Percentiles rank a stretch among this genome's conserved stretches.
Conservation (phyloP, 2,329 filamentous ascomycete genomes). For the Monilinia polystroma region DNA sequence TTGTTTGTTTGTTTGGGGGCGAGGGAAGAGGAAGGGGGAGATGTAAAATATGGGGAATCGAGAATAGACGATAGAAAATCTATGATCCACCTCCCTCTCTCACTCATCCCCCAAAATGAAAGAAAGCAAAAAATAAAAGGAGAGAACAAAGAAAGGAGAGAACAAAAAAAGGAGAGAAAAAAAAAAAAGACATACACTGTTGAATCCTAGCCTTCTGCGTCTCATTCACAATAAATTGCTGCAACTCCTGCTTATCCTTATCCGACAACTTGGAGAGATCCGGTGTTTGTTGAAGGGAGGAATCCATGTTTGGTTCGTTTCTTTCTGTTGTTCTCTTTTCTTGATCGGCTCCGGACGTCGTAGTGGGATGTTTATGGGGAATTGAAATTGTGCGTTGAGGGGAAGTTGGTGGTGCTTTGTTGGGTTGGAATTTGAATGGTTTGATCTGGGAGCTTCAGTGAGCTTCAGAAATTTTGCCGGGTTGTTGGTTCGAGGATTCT, state of each 20-base stretch:
- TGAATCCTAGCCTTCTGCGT: constrained; percentile 73
- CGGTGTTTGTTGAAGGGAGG: constrained; percentile 29
- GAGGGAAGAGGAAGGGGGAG: too few species aligned
- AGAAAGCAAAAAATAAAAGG: background rate
- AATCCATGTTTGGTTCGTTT: constrained; percentile 38
- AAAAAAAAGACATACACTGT: constrained; percentile 44
- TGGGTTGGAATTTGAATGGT: background rate
- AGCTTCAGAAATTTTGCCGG: constrained; percentile 11
- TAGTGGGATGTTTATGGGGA: constrained; percentile 25
- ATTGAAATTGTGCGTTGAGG: background rate
- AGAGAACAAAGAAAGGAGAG: constrained; percentile 1
- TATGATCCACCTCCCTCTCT: too few species aligned
- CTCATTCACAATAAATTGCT: constrained; percentile 82
- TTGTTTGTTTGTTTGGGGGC: too few species aligned
- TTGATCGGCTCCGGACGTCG: too few species aligned
- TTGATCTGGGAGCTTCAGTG: background rate
- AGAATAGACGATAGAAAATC: background rate
- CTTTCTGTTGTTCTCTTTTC: constrained; percentile 36
- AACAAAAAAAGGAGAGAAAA: constrained; percentile 7
- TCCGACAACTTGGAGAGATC: constrained; percentile 76
- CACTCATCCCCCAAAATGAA: background rate
- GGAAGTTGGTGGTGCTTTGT: background rate
- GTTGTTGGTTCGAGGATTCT: background rate
- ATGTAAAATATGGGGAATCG: background rate
- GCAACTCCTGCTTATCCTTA: constrained; percentile 82